Conservation (phyloP, 2,329 filamentous ascomycete species). For the Didymella keratinophila region DNA sequence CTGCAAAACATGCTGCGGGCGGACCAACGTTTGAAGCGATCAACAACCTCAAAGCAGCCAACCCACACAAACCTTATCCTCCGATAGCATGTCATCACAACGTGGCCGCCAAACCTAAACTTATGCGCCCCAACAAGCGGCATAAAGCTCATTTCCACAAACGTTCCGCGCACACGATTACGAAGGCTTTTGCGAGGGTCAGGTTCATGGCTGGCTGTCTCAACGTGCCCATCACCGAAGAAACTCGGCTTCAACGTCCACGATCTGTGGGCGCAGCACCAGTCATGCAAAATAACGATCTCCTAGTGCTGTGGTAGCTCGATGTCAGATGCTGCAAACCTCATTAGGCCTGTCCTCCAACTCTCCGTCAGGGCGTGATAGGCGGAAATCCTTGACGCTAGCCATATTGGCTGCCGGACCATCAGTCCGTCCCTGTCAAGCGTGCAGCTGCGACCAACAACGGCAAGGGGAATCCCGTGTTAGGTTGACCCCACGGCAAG, state of each 20-base stretch:
- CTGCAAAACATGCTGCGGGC: slow-evolving; percentile 2
- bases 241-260: not conserved
- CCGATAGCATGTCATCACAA: not conserved
- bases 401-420: slow-evolving; percentile 12
- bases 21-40: slow-evolving; percentile 12
- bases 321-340: slow-evolving; percentile 9
- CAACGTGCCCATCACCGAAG: not conserved
- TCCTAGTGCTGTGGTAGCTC: slow-evolving; percentile 4
- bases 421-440: slow-evolving; percentile 12
- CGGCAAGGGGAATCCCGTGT: slow-evolving; percentile 13
- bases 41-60: not conserved
- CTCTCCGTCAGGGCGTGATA: slow-evolving; percentile 7
- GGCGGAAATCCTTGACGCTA: slow-evolving; percentile 6
- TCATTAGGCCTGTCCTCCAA: slow-evolving; percentile 3
- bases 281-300: slow-evolving; percentile 18
- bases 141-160: slow-evolving; percentile 11
- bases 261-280: not conserved
- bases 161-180: not conserved
- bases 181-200: slow-evolving; percentile 1
- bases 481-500: slow-evolving; percentile 14
- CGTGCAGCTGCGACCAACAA: slow-evolving; percentile 13
- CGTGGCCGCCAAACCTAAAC: not conserved
- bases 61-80: slow-evolving; percentile 5
- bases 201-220: not conserved
- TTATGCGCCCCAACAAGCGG: slow-evolving; percentile 13